Conservation (phyloP, 345 rosid genomes). For the Linum lewisii region DNA sequence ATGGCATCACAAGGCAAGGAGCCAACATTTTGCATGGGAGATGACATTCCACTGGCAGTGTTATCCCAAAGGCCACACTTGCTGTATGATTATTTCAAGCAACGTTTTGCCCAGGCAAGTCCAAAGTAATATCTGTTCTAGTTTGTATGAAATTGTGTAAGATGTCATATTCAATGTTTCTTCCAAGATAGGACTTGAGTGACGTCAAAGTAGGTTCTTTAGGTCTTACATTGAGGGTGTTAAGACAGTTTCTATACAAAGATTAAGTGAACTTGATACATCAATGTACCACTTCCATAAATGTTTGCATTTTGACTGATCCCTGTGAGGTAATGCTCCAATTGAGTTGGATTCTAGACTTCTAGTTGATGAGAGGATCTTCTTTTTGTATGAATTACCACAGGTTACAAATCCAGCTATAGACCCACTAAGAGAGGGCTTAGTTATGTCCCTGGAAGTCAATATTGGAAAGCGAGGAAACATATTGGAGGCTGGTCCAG, state of each 20-base stretch:
- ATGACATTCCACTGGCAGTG: conserved; percentile 80
- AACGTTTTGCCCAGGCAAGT: conserved; percentile 95
- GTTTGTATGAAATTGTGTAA: background rate
- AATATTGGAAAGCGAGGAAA: conserved; percentile 91
- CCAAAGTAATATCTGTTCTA: conserved; percentile 7
- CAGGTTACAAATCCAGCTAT: conserved; percentile 99
- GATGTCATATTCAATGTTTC: background rate
- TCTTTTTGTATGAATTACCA: background rate
- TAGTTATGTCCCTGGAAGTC: conserved; percentile 97
- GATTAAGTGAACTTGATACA: too few relatives aligned
- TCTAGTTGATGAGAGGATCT: background rate
- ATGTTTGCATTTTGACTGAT: background rate
- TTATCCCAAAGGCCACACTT: conserved; percentile 81
- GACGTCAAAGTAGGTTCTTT: too few relatives aligned
- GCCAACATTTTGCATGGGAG: conserved; percentile 98
- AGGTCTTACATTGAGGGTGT: too few relatives aligned
- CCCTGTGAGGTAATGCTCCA: background rate
- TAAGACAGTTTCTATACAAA: too few relatives aligned
- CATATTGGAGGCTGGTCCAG: conserved; percentile 86
- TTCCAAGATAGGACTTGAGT: background rate
- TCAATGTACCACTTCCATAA: too few relatives aligned
- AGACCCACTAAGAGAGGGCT: conserved; percentile 94
- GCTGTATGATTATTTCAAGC: conserved; percentile 97
- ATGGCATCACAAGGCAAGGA: conserved; percentile 99
- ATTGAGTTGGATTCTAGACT: background rate